A percentile compares a stretch with the other conserved stretches of the same genome.
phyloP scores from a whole-genome alignment of 192 early-diverging fungal genomes.

The Linnemannia exigua region DNA sequence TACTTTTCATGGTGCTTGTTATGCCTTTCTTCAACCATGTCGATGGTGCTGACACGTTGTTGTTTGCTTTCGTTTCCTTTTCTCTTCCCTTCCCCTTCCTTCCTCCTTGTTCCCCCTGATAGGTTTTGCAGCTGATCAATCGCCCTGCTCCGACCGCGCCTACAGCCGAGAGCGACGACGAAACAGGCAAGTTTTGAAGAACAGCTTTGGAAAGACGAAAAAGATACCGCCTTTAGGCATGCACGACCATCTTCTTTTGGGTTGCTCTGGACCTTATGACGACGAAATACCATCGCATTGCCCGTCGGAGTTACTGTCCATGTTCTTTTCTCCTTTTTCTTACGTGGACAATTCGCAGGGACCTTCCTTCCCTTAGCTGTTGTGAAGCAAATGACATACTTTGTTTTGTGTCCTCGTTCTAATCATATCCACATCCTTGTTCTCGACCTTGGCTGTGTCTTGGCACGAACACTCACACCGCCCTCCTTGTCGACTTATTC shows the following conservation, averaged over 20 bases:
- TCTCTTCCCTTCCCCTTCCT: background rate
- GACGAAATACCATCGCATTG: background rate
- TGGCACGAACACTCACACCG: background rate
- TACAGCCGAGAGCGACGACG: background rate
- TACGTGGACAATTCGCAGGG: background rate
- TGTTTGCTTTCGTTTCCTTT: background rate
- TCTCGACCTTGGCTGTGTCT: background rate
- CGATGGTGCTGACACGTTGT: background rate
- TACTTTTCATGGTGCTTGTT: background rate
- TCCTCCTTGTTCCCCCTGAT: background rate
- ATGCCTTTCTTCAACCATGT: background rate
- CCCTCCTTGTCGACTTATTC: background rate
- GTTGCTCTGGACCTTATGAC: background rate
- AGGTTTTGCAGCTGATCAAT: slow-evolving; percentile 97
- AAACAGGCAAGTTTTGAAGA: slow-evolving; percentile 13
- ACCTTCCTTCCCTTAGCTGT: background rate
- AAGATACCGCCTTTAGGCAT: background rate
- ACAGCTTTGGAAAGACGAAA: background rate
- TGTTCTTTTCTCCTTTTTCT: background rate
- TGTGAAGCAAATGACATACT: background rate
- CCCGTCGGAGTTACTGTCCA: background rate
- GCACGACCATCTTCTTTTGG: background rate
- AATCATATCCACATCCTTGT: background rate
- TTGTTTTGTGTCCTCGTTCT: background rate
- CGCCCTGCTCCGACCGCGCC: slow-evolving; percentile 66